A percentile compares a stretch with the other conserved stretches of the same genome.
Conservation (phyloP, 2,329 filamentous ascomycete genomes). For the Microascus cirrosus region DNA sequence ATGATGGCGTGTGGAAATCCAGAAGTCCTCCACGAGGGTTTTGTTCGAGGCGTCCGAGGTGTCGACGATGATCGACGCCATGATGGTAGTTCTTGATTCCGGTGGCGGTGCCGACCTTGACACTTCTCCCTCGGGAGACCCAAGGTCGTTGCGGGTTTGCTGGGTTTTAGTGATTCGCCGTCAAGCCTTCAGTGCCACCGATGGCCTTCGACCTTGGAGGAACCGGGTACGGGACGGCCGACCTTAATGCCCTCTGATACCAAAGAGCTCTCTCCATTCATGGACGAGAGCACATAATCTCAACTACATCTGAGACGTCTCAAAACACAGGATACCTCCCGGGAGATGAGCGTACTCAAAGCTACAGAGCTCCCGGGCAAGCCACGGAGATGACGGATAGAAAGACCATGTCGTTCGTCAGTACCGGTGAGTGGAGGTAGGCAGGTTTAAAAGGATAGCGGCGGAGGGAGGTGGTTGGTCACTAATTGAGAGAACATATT, state of each 20-base stretch:
- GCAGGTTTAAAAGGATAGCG: neutral
- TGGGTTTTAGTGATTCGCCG: neutral
- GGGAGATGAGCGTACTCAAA: neutral
- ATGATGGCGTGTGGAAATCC: neutral
- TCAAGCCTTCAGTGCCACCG: neutral
- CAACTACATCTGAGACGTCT: neutral
- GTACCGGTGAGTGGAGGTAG: neutral
- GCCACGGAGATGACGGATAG: neutral
- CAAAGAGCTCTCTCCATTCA: neutral
- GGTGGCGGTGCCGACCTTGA: neutral
- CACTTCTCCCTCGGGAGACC: neutral
- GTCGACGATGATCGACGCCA: constrained; percentile 7
- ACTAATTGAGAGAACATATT: neutral
- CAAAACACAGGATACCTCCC: neutral
- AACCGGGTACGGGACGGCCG: neutral
- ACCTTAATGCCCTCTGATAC: neutral
- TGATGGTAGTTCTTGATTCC: neutral
- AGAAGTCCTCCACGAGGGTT: neutral
- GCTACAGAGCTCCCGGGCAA: neutral
- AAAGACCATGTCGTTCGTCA: neutral
- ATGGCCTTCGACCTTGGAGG: neutral
- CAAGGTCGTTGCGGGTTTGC: neutral
- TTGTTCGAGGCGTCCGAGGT: constrained; percentile 2
- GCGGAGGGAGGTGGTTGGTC: neutral
- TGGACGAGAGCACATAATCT: neutral